These are phyloP conservation scores for Passalora sequoiae DNA, from an alignment of 2,329 filamentous ascomycete genomes.

Conservation along the genomic window DNA sequence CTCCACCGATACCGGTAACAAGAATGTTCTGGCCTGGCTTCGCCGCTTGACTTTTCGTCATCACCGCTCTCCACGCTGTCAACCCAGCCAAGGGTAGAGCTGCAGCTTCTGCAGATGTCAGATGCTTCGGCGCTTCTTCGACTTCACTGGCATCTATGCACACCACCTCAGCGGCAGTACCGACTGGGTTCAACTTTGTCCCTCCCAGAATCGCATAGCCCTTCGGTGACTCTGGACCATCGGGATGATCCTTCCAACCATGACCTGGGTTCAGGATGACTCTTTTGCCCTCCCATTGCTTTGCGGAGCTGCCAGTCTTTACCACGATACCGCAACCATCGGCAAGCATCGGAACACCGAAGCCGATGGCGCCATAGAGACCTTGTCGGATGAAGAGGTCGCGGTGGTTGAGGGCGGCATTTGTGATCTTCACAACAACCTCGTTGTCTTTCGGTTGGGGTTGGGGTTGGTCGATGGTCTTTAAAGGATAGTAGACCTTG, in stretches of 20 bases:
- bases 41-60: slow-evolving; percentile 68
- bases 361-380: slow-evolving; percentile 80
- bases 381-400: slow-evolving; percentile 92
- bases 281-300: slow-evolving; percentile 56
- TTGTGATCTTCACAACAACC: slow-evolving; percentile 68
- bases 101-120: slow-evolving; percentile 69
- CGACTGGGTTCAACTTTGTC: slow-evolving; percentile 58
- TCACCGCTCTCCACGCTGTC: slow-evolving; percentile 80
- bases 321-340: slow-evolving; percentile 77
- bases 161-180: slow-evolving; percentile 70
- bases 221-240: slow-evolving; percentile 63
- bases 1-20: slow-evolving; percentile 87
- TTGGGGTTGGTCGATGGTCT: slow-evolving; percentile 55
- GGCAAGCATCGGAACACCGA: slow-evolving; percentile 70
- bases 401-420: slow-evolving; percentile 86
- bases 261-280: slow-evolving; percentile 74
- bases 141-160: slow-evolving; percentile 66
- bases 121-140: slow-evolving; percentile 68
- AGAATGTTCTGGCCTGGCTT: slow-evolving; percentile 67
- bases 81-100: slow-evolving; percentile 79
- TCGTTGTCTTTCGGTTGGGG: slow-evolving; percentile 56
- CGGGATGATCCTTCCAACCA: slow-evolving; percentile 67
- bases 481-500: slow-evolving; percentile 72
- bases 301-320: slow-evolving; percentile 53
- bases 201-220: slow-evolving; percentile 65